phyloP scores from a whole-genome alignment of 1,139 yeast species.

The Petasospora fabianii region DNA sequence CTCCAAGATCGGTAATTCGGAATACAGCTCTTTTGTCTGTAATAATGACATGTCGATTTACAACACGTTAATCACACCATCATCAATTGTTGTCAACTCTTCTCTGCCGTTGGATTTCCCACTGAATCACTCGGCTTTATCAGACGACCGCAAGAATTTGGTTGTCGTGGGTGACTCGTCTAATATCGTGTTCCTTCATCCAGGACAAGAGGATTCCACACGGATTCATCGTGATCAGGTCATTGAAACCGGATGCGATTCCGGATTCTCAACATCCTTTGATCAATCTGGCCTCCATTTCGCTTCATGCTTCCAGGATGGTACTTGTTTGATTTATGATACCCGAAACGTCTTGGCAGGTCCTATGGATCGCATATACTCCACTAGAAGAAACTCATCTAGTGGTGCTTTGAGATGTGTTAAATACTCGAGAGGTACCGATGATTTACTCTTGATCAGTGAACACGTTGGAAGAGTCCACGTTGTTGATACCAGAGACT shows the following conservation, averaged over 20 bases:
- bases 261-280: slow-evolving; percentile 83
- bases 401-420: slow-evolving; percentile 45
- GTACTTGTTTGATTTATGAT: slow-evolving; percentile 74
- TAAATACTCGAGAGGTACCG: slow-evolving; percentile 66
- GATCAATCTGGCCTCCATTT: slow-evolving; percentile 68
- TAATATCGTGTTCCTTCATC: slow-evolving; percentile 47
- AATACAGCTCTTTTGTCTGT: slow-evolving; percentile 62
- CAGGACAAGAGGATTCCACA: slow-evolving; percentile 32
- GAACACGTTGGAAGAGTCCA: slow-evolving; percentile 90
- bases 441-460: slow-evolving; percentile 69
- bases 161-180: slow-evolving; percentile 60
- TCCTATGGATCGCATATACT: slow-evolving; percentile 52
- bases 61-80: slow-evolving; percentile 52
- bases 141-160: slow-evolving; percentile 53
- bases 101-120: slow-evolving; percentile 47
- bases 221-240: slow-evolving; percentile 31
- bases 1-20: slow-evolving; percentile 37
- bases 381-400: slow-evolving; percentile 51
- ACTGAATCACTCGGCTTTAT: slow-evolving; percentile 56
- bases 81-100: slow-evolving; percentile 38
- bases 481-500: slow-evolving; percentile 70
- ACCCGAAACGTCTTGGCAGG: slow-evolving; percentile 49
- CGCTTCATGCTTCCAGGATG: slow-evolving; percentile 83
- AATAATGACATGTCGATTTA: slow-evolving; percentile 78
- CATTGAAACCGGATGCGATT: slow-evolving; percentile 60